phyloP scores from a whole-genome alignment of 2,329 filamentous ascomycete species.

The Nemania bipapillata region DNA sequence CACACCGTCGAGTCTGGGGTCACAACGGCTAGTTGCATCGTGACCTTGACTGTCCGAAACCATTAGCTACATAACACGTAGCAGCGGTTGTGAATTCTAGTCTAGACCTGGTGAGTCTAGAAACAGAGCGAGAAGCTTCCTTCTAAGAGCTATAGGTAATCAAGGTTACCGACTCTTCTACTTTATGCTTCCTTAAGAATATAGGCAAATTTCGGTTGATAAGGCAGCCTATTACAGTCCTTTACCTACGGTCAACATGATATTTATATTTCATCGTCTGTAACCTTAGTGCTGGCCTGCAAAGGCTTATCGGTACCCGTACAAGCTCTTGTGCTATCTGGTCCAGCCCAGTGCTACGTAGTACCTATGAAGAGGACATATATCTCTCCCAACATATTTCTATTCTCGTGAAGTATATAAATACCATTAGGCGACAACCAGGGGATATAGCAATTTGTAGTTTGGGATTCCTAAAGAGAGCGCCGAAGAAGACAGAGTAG shows the following conservation, averaged over 20 bases:
- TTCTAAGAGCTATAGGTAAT: background rate
- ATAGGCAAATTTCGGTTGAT: too few species aligned
- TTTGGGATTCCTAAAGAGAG: too few species aligned
- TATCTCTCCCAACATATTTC: background rate
- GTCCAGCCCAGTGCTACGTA: background rate
- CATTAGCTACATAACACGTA: conserved; percentile 33
- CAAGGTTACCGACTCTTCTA: background rate
- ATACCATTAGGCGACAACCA: too few species aligned
- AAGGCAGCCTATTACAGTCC: background rate
- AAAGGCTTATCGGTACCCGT: background rate
- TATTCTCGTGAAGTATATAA: too few species aligned
- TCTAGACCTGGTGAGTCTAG: background rate
- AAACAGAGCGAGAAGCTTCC: background rate
- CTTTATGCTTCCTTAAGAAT: background rate
- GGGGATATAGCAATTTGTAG: background rate
- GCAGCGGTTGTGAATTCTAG: background rate
- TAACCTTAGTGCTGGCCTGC: background rate
- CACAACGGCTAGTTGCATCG: conserved; percentile 36
- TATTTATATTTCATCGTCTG: background rate
- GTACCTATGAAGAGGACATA: background rate
- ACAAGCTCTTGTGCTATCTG: background rate
- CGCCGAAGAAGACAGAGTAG: too few species aligned
- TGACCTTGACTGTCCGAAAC: conserved; percentile 24
- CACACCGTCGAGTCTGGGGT: conserved; percentile 25
- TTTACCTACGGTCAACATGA: background rate